Evolutionary conservation across 1,284 basidiomycete species (phyloP).

Genomic region (Trichosporon faecale): DNA sequence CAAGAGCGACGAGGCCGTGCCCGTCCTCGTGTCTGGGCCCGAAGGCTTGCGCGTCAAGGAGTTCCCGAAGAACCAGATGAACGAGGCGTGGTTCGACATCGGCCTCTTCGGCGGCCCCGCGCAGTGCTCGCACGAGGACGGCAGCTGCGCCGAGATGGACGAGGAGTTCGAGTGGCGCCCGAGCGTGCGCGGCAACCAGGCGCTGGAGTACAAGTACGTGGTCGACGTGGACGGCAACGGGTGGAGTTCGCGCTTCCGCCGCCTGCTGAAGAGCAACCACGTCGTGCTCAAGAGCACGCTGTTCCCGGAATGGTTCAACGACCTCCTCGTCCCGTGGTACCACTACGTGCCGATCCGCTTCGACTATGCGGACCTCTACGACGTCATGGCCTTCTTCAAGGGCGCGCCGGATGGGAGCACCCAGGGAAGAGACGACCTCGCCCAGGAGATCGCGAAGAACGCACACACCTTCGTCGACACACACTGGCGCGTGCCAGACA

Average conservation of each 20-base stretch:
- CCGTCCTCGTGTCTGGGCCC: constrained; percentile 24
- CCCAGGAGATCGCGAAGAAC: constrained; percentile 50
- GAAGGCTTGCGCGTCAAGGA: constrained; percentile 19
- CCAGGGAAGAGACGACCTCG: constrained; percentile 46
- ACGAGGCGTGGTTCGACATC: constrained; percentile 40
- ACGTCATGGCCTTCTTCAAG: constrained; percentile 54
- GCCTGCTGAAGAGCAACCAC: constrained; percentile 42
- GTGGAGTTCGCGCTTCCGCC: constrained; percentile 51
- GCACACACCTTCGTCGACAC: constrained; percentile 46
- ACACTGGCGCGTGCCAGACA: constrained; percentile 52
- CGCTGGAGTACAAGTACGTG: constrained; percentile 49
- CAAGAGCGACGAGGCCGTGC: constrained; percentile 19
- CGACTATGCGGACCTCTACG: constrained; percentile 51
- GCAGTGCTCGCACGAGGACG: constrained; percentile 49
- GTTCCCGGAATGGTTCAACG: constrained; percentile 42
- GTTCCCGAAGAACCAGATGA: constrained; percentile 30
- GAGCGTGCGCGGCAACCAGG: constrained; percentile 8
- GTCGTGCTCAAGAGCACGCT: constrained; percentile 47
- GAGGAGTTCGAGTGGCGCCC: constrained; percentile 40
- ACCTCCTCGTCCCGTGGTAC: constrained; percentile 47
- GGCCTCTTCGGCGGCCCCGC: constrained; percentile 38
- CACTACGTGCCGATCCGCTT: constrained; percentile 49
- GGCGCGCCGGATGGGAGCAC: constrained; percentile 51
- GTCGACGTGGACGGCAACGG: constrained; percentile 55
- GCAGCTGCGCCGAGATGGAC: constrained; percentile 46